Percentiles rank a stretch among this genome's conserved stretches.
Evolutionary conservation across 371 early-diverging fungal species (phyloP).

Genomic region (Mortierella sp.): DNA sequence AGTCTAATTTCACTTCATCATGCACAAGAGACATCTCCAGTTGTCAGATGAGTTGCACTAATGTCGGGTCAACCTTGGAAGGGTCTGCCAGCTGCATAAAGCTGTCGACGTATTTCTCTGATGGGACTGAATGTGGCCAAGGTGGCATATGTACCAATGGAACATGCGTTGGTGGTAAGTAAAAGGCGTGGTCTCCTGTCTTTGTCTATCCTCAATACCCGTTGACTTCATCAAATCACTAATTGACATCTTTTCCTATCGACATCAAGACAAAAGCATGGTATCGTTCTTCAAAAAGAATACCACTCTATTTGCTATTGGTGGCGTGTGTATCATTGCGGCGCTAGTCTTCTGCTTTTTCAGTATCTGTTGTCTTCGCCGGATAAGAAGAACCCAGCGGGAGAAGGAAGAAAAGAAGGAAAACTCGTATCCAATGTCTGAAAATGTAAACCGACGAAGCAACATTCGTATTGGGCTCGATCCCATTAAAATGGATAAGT

Average conservation of each 20-base stretch:
- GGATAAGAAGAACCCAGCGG: constrained; percentile 10
- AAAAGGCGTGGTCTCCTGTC: background rate
- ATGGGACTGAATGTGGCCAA: constrained; percentile 91
- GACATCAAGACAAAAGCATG: constrained; percentile 15
- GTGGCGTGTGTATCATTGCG: constrained; percentile 14
- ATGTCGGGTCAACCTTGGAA: constrained; percentile 1
- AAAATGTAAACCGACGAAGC: constrained; percentile 27
- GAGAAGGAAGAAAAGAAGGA: constrained; percentile 17
- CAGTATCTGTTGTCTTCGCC: constrained; percentile 21
- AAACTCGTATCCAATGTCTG: constrained; percentile 39
- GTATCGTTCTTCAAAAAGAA: constrained; percentile 33
- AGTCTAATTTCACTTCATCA: constrained; percentile 58
- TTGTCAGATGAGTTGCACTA: constrained; percentile 34
- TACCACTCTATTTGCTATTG: constrained; percentile 14
- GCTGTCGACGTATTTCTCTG: constrained; percentile 82
- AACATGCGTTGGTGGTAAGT: constrained; percentile 59
- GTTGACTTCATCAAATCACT: background rate
- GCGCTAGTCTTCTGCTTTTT: constrained; percentile 28
- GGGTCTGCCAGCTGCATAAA: constrained; percentile 63
- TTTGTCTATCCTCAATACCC: background rate
- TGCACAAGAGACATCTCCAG: constrained; percentile 66
- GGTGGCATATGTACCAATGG: constrained; percentile 71
- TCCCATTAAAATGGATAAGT: constrained; percentile 15
- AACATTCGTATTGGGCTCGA: constrained; percentile 47
- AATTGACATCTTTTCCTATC: background rate